Base-by-base conservation (phyloP, 106 monocot genomes). In the Acorus gramineus region DNA sequence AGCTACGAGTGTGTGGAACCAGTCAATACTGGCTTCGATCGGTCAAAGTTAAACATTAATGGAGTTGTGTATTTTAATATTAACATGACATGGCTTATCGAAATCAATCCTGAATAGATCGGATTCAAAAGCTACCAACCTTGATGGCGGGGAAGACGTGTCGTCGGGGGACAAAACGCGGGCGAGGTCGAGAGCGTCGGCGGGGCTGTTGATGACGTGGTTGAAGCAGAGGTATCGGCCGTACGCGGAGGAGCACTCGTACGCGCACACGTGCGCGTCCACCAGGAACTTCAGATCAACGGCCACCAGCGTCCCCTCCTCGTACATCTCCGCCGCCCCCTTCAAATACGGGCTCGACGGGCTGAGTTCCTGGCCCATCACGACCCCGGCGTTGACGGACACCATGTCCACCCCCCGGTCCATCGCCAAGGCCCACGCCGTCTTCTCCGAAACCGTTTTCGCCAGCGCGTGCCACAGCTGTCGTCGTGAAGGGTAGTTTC, bases 151-250 rank as follows among this genome's bases (percentile, higher is more conserved):
- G 50, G 55, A 49, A 7, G 79, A 72, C 3, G 71, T 10, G 1
- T 1, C 28, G 28, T 74, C 57, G 13, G 83, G 74, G 11, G 69
- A 60, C 47, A 93, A 46, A 76, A 79, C 65, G 51, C 64, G 65
- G 67, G 89, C 81, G 8, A 94, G 65, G 42, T 86, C 82, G 12
- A 84, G 64, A 10, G 89, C 89, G 8, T 86, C 86, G 43, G 86
- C 81, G 0, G 89, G 86, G 47, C 73, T 72, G 67, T 73, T 73
- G 3, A 94, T 61, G 28, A 78, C 62, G 42, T 65, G 66, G 75
- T 81, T 78, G 79, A 94, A 94, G 79, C 94, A 94, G 49, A 94
- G 73, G 61, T 94, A 89, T 43, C 94, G 83, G 13, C 94, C 94
- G 51, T 75, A 89, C 4, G 89, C 77, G 4, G 73, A 60, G 2